Base-by-base conservation (phyloP, 208 protist genomes). In the Wallacemonas sp. region DNA sequence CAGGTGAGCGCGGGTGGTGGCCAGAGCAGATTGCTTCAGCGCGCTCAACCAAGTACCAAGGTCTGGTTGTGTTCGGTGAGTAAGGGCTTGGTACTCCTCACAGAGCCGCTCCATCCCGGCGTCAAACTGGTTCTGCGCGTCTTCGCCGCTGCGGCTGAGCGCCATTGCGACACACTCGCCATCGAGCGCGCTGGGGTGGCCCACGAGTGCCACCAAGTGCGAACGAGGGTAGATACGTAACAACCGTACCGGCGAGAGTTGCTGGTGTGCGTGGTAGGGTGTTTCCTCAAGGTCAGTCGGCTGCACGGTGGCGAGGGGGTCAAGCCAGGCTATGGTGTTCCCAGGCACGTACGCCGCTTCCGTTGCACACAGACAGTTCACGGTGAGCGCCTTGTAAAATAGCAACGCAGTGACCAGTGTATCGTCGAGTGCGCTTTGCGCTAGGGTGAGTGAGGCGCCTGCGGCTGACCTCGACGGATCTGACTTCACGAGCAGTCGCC, bases 331-430 rank as follows among this genome's bases (percentile, higher is more conserved):
- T 39, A 22, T 57, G 30, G 29, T 8, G 50, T 37, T 39, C 30
- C 8, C 30, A 0, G 50, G 50, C 50, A 57, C 38, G 37, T 83
- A 80, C 48, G 71, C 64, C 24, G 55, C 37, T 42, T 82, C 72
- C 1, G 77, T 46, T 9, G 79, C 81, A 1, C 53, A 36, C 26
- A 92, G 55, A 21, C 74, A 78, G 44, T 64, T 73, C 34, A 92
- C 46, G 9, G 87, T 54, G 22, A 89, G 41, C 46, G 81, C 45
- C 45, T 89, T 89, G 5, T 71, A 65, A 24, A 73, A 71, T 39
- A 83, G 66, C 26, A 92, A 69, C 4, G 71, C 34, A 52, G 64
- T 50, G 17, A 76, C 55, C 3, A 77, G 42, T 22, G 58, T 45
- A 32, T 39, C 50, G 12, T 42, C 73, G 2, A 55, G 5, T 3